Conservation (phyloP, 202 grass and related monocot genomes). For the Zizania palustris region DNA sequence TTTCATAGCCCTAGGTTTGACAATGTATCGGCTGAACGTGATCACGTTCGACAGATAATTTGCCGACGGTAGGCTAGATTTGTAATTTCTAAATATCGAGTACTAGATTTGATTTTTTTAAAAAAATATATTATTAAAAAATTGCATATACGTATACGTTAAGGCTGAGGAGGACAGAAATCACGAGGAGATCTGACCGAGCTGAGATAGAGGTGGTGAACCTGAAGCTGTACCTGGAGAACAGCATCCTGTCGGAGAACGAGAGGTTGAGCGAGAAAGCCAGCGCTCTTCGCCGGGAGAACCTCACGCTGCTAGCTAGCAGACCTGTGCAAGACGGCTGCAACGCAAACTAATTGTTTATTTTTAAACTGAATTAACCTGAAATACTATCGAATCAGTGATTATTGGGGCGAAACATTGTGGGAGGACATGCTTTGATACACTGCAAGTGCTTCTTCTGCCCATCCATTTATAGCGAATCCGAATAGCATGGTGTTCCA, state of each 20-base stretch:
- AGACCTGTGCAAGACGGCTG: constrained; percentile 38
- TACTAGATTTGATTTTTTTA: too few species aligned
- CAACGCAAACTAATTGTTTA: too few species aligned
- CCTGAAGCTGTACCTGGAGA: constrained; percentile 74
- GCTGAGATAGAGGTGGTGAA: constrained; percentile 64
- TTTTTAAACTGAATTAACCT: too few species aligned
- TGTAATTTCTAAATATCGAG: too few species aligned
- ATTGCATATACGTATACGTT: constrained; percentile 23
- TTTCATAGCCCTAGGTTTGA: too few species aligned
- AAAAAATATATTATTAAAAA: too few species aligned
- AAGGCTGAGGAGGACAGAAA: constrained; percentile 42
- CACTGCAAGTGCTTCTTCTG: constrained; percentile 50
- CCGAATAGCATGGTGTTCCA: constrained; percentile 88
- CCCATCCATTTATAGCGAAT: constrained; percentile 54
- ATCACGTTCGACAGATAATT: too few species aligned
- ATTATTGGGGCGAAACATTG: constrained; percentile 51
- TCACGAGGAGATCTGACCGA: not conserved
- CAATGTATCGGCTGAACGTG: too few species aligned
- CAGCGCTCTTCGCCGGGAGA: constrained; percentile 57
- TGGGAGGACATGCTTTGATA: constrained; percentile 53
- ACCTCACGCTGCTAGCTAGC: constrained; percentile 48
- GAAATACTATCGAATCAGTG: too few species aligned
- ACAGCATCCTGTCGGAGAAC: constrained; percentile 77
- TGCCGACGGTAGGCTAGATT: too few species aligned
- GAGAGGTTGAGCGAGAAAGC: constrained; percentile 64